A percentile compares a stretch with the other conserved stretches of the same genome.
These are phyloP conservation scores for Podaxis sp. DNA, from an alignment of 768 basidiomycete genomes.

Conservation along the genomic window DNA sequence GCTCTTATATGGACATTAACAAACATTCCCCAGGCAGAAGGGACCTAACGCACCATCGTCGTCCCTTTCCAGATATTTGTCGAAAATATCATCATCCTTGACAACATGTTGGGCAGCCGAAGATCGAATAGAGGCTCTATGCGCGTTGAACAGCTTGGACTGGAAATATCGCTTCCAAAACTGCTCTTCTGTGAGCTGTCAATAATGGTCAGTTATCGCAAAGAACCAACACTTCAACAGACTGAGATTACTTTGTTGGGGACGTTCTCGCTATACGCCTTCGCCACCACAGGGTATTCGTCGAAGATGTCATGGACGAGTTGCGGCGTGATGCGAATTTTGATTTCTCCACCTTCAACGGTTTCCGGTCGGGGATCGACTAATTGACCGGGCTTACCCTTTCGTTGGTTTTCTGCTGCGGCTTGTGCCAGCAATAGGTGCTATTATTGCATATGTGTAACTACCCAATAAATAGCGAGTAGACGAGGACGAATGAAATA, in stretches of 20 bases:
- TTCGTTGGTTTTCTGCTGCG: conserved; percentile 69
- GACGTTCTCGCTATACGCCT: conserved; percentile 91
- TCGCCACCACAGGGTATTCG: conserved; percentile 93
- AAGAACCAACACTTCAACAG: conserved; percentile 16
- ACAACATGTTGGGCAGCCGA: conserved; percentile 82
- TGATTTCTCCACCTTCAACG: conserved; percentile 81
- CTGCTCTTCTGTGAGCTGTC: conserved; percentile 81
- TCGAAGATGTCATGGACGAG: conserved; percentile 96
- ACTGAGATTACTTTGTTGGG: conserved; percentile 64
- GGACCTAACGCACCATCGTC: conserved; percentile 73
- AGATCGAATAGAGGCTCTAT: conserved; percentile 89
- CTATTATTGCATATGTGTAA: conserved; percentile 36
- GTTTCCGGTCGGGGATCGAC: conserved; percentile 89
- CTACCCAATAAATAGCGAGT: conserved; percentile 14
- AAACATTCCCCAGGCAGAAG: conserved; percentile 1
- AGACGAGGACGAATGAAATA: conserved; percentile 31
- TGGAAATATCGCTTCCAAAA: conserved; percentile 99
- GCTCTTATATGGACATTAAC: conserved; percentile 39
- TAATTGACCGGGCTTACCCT: conserved; percentile 81
- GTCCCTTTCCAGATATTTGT: conserved; percentile 93
- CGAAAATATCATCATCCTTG: conserved; percentile 91
- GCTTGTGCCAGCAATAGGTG: conserved; percentile 77
- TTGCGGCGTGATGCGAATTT: conserved; percentile 88
- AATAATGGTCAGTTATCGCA: conserved; percentile 8
- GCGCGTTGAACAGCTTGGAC: conserved; percentile 92